phyloP scores from a whole-genome alignment of 352 stramenopile species.

The Hyaloperonospora brassicae region DNA sequence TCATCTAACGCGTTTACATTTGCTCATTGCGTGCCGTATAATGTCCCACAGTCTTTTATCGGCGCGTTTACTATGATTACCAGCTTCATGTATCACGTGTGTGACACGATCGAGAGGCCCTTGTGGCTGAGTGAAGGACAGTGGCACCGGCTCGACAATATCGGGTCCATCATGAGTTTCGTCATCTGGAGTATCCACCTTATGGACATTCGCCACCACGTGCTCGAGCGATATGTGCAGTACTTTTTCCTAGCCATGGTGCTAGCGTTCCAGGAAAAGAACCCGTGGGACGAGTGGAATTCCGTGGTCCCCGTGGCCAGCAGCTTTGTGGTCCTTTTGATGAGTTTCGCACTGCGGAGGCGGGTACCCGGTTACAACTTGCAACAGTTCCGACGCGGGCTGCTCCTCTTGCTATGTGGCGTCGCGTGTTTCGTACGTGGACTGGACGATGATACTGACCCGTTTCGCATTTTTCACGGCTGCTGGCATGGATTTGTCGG shows the following conservation, averaged over 20 bases:
- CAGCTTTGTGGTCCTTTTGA: slow-evolving; percentile 38
- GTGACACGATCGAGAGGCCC: slow-evolving; percentile 65
- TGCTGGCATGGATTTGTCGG: slow-evolving; percentile 76
- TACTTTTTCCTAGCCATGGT: slow-evolving; percentile 60
- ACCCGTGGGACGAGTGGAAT: slow-evolving; percentile 67
- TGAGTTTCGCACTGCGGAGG: slow-evolving; percentile 32
- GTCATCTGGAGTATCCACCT: slow-evolving; percentile 67
- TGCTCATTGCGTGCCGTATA: slow-evolving; percentile 6
- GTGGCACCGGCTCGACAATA: slow-evolving; percentile 78
- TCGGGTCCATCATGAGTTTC: slow-evolving; percentile 80
- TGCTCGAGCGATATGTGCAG: slow-evolving; percentile 48
- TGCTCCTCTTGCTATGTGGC: slow-evolving; percentile 40
- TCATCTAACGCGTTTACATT: neutral
- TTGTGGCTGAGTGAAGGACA: slow-evolving; percentile 73
- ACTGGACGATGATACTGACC: slow-evolving; percentile 63
- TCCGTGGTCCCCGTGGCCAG: slow-evolving; percentile 36
- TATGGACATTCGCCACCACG: slow-evolving; percentile 46
- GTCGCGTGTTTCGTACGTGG: slow-evolving; percentile 55
- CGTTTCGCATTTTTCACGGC: slow-evolving; percentile 76
- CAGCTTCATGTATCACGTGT: slow-evolving; percentile 75
- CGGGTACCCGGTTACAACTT: slow-evolving; percentile 50
- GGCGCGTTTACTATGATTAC: slow-evolving; percentile 72
- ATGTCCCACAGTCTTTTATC: slow-evolving; percentile 46
- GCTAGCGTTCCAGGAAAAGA: slow-evolving; percentile 67
- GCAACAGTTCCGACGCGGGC: slow-evolving; percentile 34